phyloP scores from a whole-genome alignment of 352 stramenopile species.

The Phytopythium sindhum region DNA sequence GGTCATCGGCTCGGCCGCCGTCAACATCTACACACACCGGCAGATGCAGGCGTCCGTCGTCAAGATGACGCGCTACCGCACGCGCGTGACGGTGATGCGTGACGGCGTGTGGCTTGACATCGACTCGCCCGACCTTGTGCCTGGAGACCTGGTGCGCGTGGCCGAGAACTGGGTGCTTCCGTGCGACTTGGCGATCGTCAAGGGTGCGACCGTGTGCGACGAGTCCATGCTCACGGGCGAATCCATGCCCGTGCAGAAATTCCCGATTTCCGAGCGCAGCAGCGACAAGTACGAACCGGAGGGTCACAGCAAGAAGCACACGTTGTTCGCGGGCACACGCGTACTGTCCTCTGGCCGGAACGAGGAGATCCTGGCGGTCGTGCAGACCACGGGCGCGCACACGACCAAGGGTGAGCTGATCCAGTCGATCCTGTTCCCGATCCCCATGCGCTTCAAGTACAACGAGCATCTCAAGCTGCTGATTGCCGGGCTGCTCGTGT shows the following conservation, averaged over 20 bases:
- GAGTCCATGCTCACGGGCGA: conserved; percentile 46
- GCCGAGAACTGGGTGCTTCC: conserved; percentile 34
- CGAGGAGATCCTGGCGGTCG: conserved; percentile 49
- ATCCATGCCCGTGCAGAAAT: conserved; percentile 70
- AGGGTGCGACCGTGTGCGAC: conserved; percentile 35
- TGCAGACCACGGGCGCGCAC: conserved; percentile 55
- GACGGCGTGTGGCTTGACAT: conserved; percentile 27
- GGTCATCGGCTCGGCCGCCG: conserved; percentile 18
- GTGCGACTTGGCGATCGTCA: conserved; percentile 44
- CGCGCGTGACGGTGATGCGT: conserved; percentile 44
- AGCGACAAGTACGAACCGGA: conserved; percentile 34
- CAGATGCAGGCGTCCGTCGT: conserved; percentile 26
- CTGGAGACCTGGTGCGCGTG: conserved; percentile 41
- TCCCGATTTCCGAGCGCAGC: conserved; percentile 33
- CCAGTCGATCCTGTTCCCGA: conserved; percentile 65
- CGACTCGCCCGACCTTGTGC: conserved; percentile 26
- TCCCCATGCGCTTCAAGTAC: conserved; percentile 79
- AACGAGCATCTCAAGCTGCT: conserved; percentile 68
- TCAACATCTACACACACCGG: conserved; percentile 37
- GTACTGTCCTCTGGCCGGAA: conserved; percentile 41
- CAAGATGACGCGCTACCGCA: conserved; percentile 34
- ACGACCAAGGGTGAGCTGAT: conserved; percentile 68
- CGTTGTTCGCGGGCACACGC: conserved; percentile 64
- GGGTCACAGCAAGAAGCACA: conserved; percentile 49
- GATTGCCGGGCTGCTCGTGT: conserved; percentile 46